Evolutionary conservation across 345 rosid genomes (phyloP), one percentile per base, ranked within the genome.

Genomic region (Salix arbutifolia): DNA sequence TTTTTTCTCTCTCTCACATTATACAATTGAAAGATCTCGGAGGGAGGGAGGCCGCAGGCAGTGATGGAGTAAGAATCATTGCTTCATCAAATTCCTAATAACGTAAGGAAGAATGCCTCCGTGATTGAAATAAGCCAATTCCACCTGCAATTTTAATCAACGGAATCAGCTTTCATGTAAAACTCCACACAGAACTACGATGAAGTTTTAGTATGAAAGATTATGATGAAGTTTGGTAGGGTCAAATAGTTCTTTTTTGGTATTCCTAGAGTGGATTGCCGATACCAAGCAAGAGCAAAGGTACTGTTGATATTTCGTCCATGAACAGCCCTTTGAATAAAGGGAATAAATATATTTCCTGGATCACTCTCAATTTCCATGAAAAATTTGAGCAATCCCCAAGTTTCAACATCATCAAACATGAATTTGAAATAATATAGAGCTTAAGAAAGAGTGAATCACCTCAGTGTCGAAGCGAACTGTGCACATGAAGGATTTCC

Each of bases 401-500:
- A 13, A 0, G 18, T 46, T 46, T 46, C 18, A 46, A 12, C 50
- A 46, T 46, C 4, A 46, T 46, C 50, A 46, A 46, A 46, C 18
- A 46, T 3, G 50, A 46, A 46, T 46, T 23, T 58, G 14, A 58
- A 58, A n/a, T 58, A 10, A n/a, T 58, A 58, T n/a, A 58, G 28
- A 58, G 28, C 62, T 58, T 17, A 53, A 46, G 31, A 75, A 53
- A 17, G 30, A 65, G 65, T 30, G 17, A 6, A 58, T 70, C 84
- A 94, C 99, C 98, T 94, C 99, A 3, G 99, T 96, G 83, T 96
- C 99, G 40, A 96, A 96, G 65, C 99, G 97, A 72, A 75, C 97
- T 4, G 89, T 87, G 91, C 99, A 96, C 62, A 88, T 91, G 86
- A 96, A 94, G 40, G 97, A 89, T 83, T 96, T 94, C 70, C 98